Conservation (phyloP, 495 filamentous ascomycete species). For the Diplogelasinospora grovesii region DNA sequence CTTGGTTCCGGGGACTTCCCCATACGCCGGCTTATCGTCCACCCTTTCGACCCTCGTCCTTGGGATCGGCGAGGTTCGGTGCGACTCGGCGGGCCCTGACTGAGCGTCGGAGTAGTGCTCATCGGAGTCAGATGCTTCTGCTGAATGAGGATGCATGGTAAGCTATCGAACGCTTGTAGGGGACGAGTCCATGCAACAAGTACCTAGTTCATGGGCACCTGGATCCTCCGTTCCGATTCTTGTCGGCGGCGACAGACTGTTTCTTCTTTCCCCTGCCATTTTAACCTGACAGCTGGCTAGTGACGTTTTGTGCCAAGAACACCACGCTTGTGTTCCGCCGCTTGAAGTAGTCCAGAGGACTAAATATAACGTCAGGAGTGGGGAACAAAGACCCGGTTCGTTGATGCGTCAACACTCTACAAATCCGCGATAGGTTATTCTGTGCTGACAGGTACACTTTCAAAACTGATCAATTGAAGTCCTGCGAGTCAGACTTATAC, state of each 20-base stretch:
- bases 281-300: slow-evolving; percentile 5
- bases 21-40: slow-evolving; percentile 58
- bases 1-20: slow-evolving; percentile 79
- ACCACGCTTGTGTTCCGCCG: no score
- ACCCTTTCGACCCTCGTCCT: slow-evolving; percentile 78
- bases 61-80: slow-evolving; percentile 60
- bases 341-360: no score
- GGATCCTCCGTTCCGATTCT: slow-evolving; percentile 64
- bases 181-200: not conserved
- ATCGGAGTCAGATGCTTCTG: slow-evolving; percentile 64
- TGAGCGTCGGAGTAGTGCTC: slow-evolving; percentile 91
- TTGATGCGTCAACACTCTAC: no score
- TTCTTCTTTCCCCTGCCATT: slow-evolving; percentile 22
- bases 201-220: slow-evolving; percentile 79
- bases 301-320: no score
- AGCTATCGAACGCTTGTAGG: slow-evolving; percentile 6
- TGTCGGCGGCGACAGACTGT: slow-evolving; percentile 58
- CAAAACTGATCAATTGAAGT: no score
- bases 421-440: no score
- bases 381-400: no score
- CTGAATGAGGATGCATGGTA: no score
- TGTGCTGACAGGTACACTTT: no score
- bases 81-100: slow-evolving; percentile 54
- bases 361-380: no score
- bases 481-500: no score